A percentile compares a stretch with the other conserved stretches of the same genome.
Conservation (phyloP, 1,284 basidiomycete species). For the Meripilus lineatus region DNA sequence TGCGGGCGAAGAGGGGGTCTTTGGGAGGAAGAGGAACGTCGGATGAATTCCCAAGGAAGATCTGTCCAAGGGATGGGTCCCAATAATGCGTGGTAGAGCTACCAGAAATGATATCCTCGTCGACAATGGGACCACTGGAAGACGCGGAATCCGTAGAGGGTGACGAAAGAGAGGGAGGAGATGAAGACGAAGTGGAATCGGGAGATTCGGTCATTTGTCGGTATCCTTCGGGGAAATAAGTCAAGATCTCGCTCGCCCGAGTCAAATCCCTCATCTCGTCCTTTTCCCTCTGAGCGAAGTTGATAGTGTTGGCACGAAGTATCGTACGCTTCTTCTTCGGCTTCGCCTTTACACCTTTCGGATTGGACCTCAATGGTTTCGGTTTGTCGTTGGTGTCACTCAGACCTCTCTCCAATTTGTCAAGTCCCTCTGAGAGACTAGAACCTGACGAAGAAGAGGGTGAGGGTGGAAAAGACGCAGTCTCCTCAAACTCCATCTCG, state of each 20-base stretch:
- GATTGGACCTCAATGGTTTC: too few species aligned
- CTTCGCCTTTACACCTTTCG: slow-evolving; percentile 9
- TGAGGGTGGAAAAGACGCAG: neutral
- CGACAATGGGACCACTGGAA: neutral
- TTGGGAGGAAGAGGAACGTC: slow-evolving; percentile 57
- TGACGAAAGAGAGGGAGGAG: neutral
- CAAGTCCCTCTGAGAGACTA: neutral
- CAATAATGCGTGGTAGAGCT: slow-evolving; percentile 40
- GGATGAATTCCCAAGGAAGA: slow-evolving; percentile 73
- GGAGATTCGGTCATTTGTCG: neutral
- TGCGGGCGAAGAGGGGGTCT: slow-evolving; percentile 14
- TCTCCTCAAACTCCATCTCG: neutral
- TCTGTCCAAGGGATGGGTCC: slow-evolving; percentile 54
- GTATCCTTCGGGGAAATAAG: slow-evolving; percentile 25
- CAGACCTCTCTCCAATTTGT: slow-evolving; percentile 19
- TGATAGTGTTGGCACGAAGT: slow-evolving; percentile 52
- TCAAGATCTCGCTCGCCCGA: slow-evolving; percentile 75
- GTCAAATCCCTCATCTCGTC: slow-evolving; percentile 91
- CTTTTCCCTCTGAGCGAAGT: slow-evolving; percentile 75
- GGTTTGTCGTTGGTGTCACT: slow-evolving; percentile 4
- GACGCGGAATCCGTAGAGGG: neutral
- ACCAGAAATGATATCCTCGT: slow-evolving; percentile 20
- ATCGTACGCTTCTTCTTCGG: slow-evolving; percentile 14
- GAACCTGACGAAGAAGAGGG: neutral
- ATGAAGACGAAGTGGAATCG: slow-evolving; percentile 9